Evolutionary conservation across 345 rosid species (phyloP).

Genomic region (Eucalyptus coolabah): DNA sequence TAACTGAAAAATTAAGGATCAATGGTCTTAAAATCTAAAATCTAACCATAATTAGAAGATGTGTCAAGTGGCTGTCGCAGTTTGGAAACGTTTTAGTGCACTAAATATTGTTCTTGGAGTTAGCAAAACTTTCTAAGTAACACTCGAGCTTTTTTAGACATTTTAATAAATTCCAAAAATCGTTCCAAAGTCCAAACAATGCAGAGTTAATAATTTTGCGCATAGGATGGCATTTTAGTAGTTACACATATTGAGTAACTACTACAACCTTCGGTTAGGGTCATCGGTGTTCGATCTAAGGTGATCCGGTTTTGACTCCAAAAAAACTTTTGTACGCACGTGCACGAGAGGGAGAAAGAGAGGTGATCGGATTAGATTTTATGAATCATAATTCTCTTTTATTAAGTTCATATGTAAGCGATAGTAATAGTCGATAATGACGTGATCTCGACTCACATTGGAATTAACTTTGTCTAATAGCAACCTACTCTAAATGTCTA

Average conservation of each 20-base stretch:
- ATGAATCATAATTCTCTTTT: too few species aligned
- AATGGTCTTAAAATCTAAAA: not conserved
- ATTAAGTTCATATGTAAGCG: not conserved
- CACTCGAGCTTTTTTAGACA: not conserved
- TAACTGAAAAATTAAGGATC: not conserved
- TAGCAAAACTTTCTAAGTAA: not conserved
- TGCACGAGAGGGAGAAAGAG: too few species aligned
- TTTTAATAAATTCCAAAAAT: not conserved
- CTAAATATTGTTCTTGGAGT: not conserved
- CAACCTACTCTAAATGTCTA: not conserved
- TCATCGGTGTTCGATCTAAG: not conserved
- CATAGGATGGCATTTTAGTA: not conserved
- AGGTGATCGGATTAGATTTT: not conserved
- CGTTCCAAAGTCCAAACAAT: not conserved
- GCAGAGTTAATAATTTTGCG: not conserved
- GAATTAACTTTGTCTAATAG: not conserved
- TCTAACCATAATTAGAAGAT: not conserved
- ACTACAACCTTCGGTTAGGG: too few species aligned
- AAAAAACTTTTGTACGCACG: too few species aligned
- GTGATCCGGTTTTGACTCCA: too few species aligned
- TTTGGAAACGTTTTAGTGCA: not conserved
- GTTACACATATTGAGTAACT: not conserved
- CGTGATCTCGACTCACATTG: fast-evolving
- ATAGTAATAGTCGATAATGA: fast-evolving
- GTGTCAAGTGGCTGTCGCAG: not conserved